Percentiles rank a stretch among this genome's conserved stretches.
These are phyloP conservation scores for Endothia cerciana DNA, from an alignment of 2,329 filamentous ascomycete species.

Conservation along the genomic window DNA sequence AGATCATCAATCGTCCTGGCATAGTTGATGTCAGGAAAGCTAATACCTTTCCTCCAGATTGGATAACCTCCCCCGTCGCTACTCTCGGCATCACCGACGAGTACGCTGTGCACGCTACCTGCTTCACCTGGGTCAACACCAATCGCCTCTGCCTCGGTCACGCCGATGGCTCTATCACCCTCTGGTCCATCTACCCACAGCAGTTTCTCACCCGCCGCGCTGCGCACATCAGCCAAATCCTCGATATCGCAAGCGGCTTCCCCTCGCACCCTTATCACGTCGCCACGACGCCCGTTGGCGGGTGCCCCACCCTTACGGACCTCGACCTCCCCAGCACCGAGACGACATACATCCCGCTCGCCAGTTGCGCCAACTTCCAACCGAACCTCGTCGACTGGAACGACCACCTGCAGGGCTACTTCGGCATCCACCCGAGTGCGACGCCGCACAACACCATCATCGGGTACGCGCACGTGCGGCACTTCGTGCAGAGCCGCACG, in stretches of 20 bases:
- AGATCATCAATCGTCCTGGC: not conserved
- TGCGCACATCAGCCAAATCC: conserved; percentile 56
- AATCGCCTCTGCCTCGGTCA: conserved; percentile 61
- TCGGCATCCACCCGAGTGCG: conserved; percentile 55
- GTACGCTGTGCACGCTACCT: conserved; percentile 52
- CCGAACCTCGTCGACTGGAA: conserved; percentile 58
- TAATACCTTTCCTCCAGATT: conserved; percentile 43
- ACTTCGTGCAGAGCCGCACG: conserved; percentile 57
- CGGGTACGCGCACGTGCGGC: conserved; percentile 56
- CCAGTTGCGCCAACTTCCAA: conserved; percentile 53
- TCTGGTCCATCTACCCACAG: conserved; percentile 59
- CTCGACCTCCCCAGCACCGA: conserved; percentile 56
- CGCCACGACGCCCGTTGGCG: conserved; percentile 59
- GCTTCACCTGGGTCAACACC: conserved; percentile 58
- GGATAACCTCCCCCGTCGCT: conserved; percentile 48
- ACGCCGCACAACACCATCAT: conserved; percentile 57
- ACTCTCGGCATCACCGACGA: conserved; percentile 51
- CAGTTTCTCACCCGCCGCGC: conserved; percentile 55
- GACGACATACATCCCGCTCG: conserved; percentile 55
- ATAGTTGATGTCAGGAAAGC: conserved; percentile 25
- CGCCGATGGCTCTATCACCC: conserved; percentile 57
- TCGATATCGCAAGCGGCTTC: conserved; percentile 60
- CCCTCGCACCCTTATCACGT: conserved; percentile 60
- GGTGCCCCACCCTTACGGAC: conserved; percentile 57
- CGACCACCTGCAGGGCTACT: conserved; percentile 60